Conservation (phyloP, 805 yeast genomes). For the Zygotorulaspora danielsina region DNA sequence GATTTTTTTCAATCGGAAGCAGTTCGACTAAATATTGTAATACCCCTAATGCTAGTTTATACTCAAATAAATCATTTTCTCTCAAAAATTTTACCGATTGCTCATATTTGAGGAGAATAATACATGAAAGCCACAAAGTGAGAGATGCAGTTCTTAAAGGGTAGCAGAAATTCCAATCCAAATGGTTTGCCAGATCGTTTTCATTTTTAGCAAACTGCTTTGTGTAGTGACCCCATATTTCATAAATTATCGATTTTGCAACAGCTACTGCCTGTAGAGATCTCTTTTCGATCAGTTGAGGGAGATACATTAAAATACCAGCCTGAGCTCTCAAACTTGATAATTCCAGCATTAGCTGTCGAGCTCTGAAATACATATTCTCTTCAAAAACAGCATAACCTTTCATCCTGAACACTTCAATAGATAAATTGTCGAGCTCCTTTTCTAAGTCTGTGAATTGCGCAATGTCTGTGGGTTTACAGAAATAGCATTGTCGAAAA, state of each 20-base stretch:
- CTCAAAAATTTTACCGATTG: neutral
- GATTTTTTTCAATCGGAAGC: conserved; percentile 6
- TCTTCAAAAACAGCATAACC: conserved; percentile 1
- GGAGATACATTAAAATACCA: conserved; percentile 6
- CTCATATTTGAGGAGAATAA: conserved; percentile 4
- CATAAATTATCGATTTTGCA: conserved; percentile 5
- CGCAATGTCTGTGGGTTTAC: neutral
- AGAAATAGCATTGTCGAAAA: conserved; percentile 2
- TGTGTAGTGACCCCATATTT: conserved; percentile 8
- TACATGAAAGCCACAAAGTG: conserved; percentile 5
- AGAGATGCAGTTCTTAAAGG: conserved; percentile 8
- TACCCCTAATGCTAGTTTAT: conserved; percentile 5
- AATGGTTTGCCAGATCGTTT: conserved; percentile 2
- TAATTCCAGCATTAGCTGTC: conserved; percentile 5
- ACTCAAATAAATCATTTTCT: conserved; percentile 3
- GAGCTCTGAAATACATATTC: conserved; percentile 3
- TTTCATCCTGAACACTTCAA: neutral
- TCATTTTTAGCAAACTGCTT: conserved; percentile 3
- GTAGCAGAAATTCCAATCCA: conserved; percentile 10
- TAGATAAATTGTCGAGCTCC: neutral
- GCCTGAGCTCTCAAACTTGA: conserved; percentile 7
- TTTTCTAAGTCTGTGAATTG: neutral
- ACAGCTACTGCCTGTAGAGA: conserved; percentile 6
- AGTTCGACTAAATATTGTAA: conserved; percentile 4
- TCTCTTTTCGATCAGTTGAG: neutral